Conservation (phyloP, 352 stramenopile species). For the Phytophthora aleatoria region DNA sequence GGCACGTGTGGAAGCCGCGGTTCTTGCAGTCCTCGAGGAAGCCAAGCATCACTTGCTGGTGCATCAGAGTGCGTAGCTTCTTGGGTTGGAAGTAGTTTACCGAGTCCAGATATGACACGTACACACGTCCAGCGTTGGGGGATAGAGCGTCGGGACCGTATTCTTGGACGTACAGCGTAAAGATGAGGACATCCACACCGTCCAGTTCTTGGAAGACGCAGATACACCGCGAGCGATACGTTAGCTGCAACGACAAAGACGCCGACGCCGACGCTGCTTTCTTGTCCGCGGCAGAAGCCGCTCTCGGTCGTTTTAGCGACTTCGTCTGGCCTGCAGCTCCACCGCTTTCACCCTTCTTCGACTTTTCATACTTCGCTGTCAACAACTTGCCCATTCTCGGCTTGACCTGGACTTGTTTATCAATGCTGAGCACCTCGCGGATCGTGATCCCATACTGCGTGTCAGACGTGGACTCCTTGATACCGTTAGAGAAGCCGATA, state of each 20-base stretch:
- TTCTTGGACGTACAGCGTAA: conserved; percentile 90
- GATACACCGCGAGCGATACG: conserved; percentile 89
- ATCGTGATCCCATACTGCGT: conserved; percentile 87
- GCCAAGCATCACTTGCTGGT: conserved; percentile 89
- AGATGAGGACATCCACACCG: conserved; percentile 88
- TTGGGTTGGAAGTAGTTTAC: conserved; percentile 92
- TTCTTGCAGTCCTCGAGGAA: conserved; percentile 90
- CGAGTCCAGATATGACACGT: conserved; percentile 90
- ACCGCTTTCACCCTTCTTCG: conserved; percentile 47
- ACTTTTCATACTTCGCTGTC: conserved; percentile 64
- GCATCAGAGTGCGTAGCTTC: conserved; percentile 87
- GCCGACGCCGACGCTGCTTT: conserved; percentile 26
- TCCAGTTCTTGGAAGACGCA: conserved; percentile 91
- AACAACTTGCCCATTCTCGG: conserved; percentile 82
- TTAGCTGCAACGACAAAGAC: conserved; percentile 67
- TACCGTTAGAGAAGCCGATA: conserved; percentile 72
- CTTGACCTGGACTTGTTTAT: conserved; percentile 90
- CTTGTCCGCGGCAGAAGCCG: conserved; percentile 26
- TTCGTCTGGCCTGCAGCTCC: conserved; percentile 42
- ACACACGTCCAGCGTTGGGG: conserved; percentile 83
- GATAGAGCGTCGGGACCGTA: conserved; percentile 76
- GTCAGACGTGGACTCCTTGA: conserved; percentile 73
- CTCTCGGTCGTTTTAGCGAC: conserved; percentile 72
- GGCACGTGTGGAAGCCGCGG: conserved; percentile 84
- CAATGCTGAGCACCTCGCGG: conserved; percentile 83